Evolutionary conservation across 2,329 filamentous ascomycete species (phyloP).

Genomic region (Colletotrichum horii): DNA sequence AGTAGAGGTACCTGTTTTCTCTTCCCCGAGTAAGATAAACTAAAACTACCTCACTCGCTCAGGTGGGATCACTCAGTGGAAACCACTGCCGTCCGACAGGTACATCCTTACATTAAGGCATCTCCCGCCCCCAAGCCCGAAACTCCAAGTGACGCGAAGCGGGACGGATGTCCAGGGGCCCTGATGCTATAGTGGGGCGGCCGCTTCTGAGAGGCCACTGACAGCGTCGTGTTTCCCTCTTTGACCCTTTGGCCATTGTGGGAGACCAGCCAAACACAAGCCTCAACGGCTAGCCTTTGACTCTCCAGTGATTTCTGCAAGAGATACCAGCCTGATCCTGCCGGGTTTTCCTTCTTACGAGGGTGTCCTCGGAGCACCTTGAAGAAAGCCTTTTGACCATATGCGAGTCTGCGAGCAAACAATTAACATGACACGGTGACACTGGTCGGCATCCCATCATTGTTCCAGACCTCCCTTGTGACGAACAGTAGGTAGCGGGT

Average conservation of each 20-base stretch:
- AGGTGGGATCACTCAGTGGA: background rate
- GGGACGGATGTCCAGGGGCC: slow-evolving; percentile 12
- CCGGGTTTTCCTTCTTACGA: background rate
- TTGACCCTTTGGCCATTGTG: background rate
- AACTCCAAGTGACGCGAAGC: slow-evolving; percentile 21
- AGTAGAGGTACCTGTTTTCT: background rate
- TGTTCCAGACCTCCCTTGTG: background rate
- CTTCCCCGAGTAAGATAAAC: background rate
- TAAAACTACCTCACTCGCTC: background rate
- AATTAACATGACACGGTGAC: background rate
- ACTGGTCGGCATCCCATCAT: background rate
- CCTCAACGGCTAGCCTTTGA: background rate
- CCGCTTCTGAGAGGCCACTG: background rate
- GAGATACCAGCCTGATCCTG: background rate
- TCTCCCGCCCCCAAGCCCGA: slow-evolving; percentile 16
- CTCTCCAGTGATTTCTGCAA: background rate
- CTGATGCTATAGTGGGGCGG: slow-evolving; percentile 15
- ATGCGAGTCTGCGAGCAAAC: background rate
- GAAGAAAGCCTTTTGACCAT: background rate
- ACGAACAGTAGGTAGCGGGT: background rate
- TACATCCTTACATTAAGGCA: slow-evolving; percentile 1
- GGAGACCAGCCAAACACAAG: background rate
- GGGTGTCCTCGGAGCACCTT: background rate
- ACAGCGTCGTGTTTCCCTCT: slow-evolving; percentile 1
- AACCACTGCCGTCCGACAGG: background rate